phyloP scores from a whole-genome alignment of 2,329 filamentous ascomycete genomes.

The Aspergillus sp. region DNA sequence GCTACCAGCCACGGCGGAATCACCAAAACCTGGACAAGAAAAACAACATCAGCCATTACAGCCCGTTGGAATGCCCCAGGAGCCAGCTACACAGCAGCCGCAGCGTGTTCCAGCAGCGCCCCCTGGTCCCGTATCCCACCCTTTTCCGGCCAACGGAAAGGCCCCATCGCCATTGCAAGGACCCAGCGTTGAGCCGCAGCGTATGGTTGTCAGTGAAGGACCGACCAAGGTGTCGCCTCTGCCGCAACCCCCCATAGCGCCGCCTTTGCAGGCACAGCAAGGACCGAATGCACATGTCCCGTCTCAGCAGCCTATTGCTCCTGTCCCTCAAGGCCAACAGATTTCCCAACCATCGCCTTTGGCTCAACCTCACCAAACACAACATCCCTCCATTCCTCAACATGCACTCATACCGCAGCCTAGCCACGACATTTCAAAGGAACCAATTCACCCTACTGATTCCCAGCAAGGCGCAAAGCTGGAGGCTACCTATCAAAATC shows the following conservation, averaged over 20 bases:
- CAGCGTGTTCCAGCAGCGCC: slow-evolving; percentile 6
- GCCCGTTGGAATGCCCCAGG: slow-evolving; percentile 2
- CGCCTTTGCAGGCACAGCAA: slow-evolving; percentile 12
- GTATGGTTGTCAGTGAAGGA: slow-evolving; percentile 4
- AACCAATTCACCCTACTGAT: slow-evolving; percentile 11
- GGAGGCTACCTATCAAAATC: slow-evolving; percentile 8
- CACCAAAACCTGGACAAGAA: too few relatives aligned
- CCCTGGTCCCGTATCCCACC: slow-evolving; percentile 8
- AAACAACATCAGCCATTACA: too few relatives aligned
- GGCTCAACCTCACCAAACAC: slow-evolving; percentile 22
- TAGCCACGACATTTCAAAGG: slow-evolving; percentile 9
- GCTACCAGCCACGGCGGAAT: too few relatives aligned
- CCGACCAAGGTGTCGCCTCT: slow-evolving; percentile 5
- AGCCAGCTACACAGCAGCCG: slow-evolving; percentile 5
- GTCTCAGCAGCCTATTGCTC: slow-evolving; percentile 1
- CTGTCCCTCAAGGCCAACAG: slow-evolving; percentile 18
- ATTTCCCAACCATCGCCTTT: slow-evolving; percentile 31
- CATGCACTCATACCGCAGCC: slow-evolving; percentile 10
- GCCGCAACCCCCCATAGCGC: slow-evolving; percentile 14
- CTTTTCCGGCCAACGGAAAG: slow-evolving; percentile 13
- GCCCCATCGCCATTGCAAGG: slow-evolving; percentile 12
- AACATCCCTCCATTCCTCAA: slow-evolving; percentile 17
- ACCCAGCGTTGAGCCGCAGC: slow-evolving; percentile 11
- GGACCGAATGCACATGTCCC: slow-evolving; percentile 9
- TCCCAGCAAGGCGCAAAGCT: slow-evolving; percentile 10